A percentile compares a stretch with the other conserved stretches of the same genome.
Evolutionary conservation across 208 protist species (phyloP).

Genomic region (Leishmania tarentolae): DNA sequence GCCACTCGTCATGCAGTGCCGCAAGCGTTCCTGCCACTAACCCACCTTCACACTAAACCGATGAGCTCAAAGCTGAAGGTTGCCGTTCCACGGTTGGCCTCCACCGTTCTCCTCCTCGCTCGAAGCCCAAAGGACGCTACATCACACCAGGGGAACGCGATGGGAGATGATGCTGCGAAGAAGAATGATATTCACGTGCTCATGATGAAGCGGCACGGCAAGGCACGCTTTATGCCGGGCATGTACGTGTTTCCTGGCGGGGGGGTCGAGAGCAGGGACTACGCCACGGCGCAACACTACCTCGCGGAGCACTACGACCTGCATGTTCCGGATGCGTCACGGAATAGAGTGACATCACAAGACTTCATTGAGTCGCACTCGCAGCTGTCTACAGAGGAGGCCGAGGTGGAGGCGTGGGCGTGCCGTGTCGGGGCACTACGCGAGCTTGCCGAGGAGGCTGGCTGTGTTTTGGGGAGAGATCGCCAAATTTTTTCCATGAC

Average conservation of each 20-base stretch:
- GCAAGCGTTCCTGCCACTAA: not conserved
- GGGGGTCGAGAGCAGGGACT: conserved; percentile 44
- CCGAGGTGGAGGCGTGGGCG: conserved; percentile 26
- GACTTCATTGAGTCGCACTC: conserved; percentile 19
- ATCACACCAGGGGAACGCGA: not conserved
- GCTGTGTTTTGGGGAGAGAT: conserved; percentile 40
- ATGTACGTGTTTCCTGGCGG: conserved; percentile 67
- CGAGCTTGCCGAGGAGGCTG: conserved; percentile 57
- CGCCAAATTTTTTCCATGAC: conserved; percentile 12
- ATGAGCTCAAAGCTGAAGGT: conserved; percentile 21
- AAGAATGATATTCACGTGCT: conserved; percentile 50
- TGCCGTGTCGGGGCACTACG: conserved; percentile 46
- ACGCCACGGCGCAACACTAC: conserved; percentile 10
- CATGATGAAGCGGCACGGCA: conserved; percentile 60
- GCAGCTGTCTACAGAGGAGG: not conserved
- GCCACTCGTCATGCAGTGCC: not conserved
- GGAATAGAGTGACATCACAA: not conserved
- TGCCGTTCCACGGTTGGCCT: conserved; percentile 39
- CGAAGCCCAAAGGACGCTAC: not conserved
- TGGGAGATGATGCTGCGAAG: not conserved
- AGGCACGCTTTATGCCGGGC: conserved; percentile 62
- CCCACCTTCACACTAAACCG: not conserved
- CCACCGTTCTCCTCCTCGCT: conserved; percentile 48
- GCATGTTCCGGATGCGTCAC: not conserved
- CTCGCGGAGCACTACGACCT: conserved; percentile 3